Evolutionary conservation across 1,284 basidiomycete species (phyloP).

Genomic region (Phellopilus nigrolimitatus): DNA sequence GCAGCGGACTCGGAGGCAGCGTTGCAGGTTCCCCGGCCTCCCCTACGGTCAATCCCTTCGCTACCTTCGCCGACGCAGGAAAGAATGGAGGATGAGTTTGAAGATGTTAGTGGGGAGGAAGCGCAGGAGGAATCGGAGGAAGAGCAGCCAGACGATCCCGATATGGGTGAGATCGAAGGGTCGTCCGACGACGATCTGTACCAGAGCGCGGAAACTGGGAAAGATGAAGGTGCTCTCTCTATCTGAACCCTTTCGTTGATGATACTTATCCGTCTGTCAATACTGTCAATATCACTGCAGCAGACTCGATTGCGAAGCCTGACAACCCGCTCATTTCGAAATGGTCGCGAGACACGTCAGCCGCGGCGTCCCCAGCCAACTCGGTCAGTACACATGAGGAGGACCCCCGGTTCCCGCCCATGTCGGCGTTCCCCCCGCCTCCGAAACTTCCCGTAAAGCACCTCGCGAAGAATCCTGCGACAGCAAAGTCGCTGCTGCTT

Average conservation of each 20-base stretch:
- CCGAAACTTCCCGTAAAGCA: slow-evolving; percentile 6
- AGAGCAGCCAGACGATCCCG: neutral
- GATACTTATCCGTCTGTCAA: slow-evolving; percentile 6
- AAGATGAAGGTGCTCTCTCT: neutral
- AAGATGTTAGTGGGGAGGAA: neutral
- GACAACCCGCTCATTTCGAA: neutral
- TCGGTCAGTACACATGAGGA: neutral
- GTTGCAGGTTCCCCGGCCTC: too few relatives aligned
- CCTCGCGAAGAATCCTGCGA: neutral
- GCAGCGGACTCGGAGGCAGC: too few relatives aligned
- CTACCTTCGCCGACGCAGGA: neutral
- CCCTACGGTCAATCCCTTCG: too few relatives aligned
- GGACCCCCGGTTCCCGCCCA: slow-evolving; percentile 11
- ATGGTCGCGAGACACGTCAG: slow-evolving; percentile 15
- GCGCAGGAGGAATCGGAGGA: neutral
- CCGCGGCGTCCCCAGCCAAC: neutral
- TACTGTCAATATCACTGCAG: slow-evolving; percentile 10
- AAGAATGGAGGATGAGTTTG: neutral
- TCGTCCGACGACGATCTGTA: neutral
- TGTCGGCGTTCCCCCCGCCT: slow-evolving; percentile 15
- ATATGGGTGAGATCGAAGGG: neutral
- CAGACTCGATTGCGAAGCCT: neutral
- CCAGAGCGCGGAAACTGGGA: neutral
- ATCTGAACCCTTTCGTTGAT: slow-evolving; percentile 1
- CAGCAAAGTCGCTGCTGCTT: neutral